phyloP scores from a whole-genome alignment of 192 early-diverging fungal genomes.

The Jimgerdemannia flammicorona region DNA sequence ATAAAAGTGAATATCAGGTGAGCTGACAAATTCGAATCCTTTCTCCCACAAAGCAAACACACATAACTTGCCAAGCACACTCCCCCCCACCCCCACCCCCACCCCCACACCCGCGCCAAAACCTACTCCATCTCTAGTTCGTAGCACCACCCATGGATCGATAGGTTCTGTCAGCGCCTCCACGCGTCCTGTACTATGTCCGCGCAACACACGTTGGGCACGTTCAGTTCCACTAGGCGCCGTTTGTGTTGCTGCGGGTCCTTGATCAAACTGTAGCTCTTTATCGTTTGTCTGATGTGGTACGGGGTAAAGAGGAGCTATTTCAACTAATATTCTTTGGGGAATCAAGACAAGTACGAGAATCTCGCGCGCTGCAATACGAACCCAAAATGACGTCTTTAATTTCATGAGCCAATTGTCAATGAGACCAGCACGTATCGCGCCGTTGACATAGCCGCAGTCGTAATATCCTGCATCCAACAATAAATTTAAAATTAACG shows the following conservation, averaged over 20 bases:
- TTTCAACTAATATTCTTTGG: too few species aligned
- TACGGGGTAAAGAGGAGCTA: not conserved
- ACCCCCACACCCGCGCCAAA: not conserved
- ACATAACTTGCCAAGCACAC: too few species aligned
- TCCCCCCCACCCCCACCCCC: too few species aligned
- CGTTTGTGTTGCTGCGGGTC: slow-evolving; percentile 42
- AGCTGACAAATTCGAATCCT: too few species aligned
- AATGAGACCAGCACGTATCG: slow-evolving; percentile 69
- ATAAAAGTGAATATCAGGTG: too few species aligned
- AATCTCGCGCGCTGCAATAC: slow-evolving; percentile 17
- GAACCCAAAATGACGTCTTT: slow-evolving; percentile 76
- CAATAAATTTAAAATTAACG: not conserved
- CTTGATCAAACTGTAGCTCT: slow-evolving; percentile 32
- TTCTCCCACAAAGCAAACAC: too few species aligned
- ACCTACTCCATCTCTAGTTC: slow-evolving; percentile 53
- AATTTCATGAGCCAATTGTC: slow-evolving; percentile 91
- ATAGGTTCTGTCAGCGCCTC: slow-evolving; percentile 62
- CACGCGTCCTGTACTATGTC: slow-evolving; percentile 82
- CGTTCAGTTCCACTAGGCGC: slow-evolving; percentile 72
- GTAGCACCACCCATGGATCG: slow-evolving; percentile 72
- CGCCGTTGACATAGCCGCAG: slow-evolving; percentile 68
- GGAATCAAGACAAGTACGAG: not conserved
- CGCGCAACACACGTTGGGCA: slow-evolving; percentile 66
- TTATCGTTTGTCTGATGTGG: slow-evolving; percentile 20
- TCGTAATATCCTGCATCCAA: slow-evolving; percentile 49